Percentiles rank a stretch among this genome's conserved stretches.
These are phyloP conservation scores for Fallopia convolvulus DNA, from an alignment of 148 eudicot genomes.

Conservation along the genomic window DNA sequence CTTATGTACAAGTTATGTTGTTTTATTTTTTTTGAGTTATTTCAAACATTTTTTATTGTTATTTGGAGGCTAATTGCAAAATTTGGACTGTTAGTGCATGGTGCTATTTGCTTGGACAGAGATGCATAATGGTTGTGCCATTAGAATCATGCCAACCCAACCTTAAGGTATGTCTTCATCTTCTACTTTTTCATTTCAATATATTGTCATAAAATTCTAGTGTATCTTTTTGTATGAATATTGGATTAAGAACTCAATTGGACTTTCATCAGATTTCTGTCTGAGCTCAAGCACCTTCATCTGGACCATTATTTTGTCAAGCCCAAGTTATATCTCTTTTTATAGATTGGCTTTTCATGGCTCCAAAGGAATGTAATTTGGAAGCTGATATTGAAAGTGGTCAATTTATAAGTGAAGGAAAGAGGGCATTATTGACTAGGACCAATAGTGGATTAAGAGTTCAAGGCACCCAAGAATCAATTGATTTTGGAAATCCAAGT, in stretches of 20 bases:
- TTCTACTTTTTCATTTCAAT: not conserved
- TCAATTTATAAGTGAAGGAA: conserved; percentile 20
- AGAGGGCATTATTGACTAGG: conserved; percentile 19
- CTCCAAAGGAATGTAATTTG: conserved; percentile 25
- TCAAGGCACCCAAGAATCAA: conserved; percentile 21
- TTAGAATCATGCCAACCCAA: not conserved
- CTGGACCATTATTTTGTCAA: not conserved
- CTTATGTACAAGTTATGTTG: not conserved
- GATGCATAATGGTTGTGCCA: not conserved
- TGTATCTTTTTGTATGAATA: not conserved
- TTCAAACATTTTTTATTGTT: not conserved
- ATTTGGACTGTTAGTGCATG: not conserved
- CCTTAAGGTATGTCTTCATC: not conserved
- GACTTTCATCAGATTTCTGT: not conserved
- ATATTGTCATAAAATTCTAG: not conserved
- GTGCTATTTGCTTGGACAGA: conserved; percentile 1
- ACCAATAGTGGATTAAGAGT: conserved; percentile 22
- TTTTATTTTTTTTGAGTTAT: not conserved
- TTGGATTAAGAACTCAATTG: not conserved
- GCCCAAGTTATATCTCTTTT: not conserved
- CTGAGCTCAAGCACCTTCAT: not conserved
- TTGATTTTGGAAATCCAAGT: conserved; percentile 12
- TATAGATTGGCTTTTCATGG: conserved; percentile 20
- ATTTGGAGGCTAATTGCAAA: not conserved
- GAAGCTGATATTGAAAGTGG: conserved; percentile 61